Evolutionary conservation across 768 basidiomycete species (phyloP).

Genomic region (Trametes punicea): DNA sequence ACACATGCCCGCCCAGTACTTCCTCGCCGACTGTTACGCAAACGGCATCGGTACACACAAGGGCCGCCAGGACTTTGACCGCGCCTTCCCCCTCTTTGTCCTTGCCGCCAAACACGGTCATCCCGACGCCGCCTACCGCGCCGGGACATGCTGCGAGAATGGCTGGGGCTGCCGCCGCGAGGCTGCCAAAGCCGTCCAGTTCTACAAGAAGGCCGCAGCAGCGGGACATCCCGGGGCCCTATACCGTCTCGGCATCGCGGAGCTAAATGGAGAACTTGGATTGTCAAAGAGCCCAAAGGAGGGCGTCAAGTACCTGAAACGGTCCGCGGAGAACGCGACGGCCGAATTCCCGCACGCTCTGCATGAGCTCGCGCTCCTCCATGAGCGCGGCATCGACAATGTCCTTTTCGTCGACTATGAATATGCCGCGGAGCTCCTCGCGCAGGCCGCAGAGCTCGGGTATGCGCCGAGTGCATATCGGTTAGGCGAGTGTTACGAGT

Average conservation of each 20-base stretch:
- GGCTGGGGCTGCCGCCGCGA: slow-evolving; percentile 98
- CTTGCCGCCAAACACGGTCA: slow-evolving; percentile 97
- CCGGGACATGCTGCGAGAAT: slow-evolving; percentile 97
- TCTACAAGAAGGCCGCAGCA: slow-evolving; percentile 91
- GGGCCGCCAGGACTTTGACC: slow-evolving; percentile 92
- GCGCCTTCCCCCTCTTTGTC: slow-evolving; percentile 93
- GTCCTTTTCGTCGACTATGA: slow-evolving; percentile 96
- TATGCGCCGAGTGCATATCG: slow-evolving; percentile 96
- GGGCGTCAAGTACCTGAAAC: slow-evolving; percentile 98
- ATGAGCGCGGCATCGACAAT: slow-evolving; percentile 97
- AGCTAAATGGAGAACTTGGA: slow-evolving; percentile 93
- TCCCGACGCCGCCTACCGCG: slow-evolving; percentile 91
- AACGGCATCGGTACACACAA: slow-evolving; percentile 96
- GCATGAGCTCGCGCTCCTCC: slow-evolving; percentile 89
- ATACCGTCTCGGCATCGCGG: slow-evolving; percentile 94
- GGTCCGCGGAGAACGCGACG: slow-evolving; percentile 91
- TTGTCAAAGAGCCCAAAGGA: slow-evolving; percentile 86
- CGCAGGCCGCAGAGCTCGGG: slow-evolving; percentile 92
- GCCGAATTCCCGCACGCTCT: slow-evolving; percentile 96
- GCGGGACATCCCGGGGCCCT: slow-evolving; percentile 91
- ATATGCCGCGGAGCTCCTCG: slow-evolving; percentile 90
- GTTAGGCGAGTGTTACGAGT: slow-evolving; percentile 98
- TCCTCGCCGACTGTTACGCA: slow-evolving; percentile 96
- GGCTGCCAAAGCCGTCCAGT: slow-evolving; percentile 85
- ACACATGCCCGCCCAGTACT: slow-evolving; percentile 93